phyloP scores from a whole-genome alignment of 495 filamentous ascomycete genomes.

The Neurospora sp. region DNA sequence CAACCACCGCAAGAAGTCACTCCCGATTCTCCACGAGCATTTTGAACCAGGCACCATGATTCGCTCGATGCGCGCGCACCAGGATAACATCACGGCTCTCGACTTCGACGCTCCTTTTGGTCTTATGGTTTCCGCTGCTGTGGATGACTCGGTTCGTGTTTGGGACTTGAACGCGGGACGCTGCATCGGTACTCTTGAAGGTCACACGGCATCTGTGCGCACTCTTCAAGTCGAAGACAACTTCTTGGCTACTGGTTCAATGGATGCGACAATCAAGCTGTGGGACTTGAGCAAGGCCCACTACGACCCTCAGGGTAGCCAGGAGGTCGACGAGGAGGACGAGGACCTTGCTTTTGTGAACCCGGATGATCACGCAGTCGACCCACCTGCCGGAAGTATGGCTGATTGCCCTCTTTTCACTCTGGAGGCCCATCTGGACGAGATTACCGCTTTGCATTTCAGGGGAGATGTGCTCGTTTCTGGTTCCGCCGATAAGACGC shows the following conservation, averaged over 20 bases:
- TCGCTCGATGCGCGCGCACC: constrained; percentile 77
- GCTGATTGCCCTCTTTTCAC: constrained; percentile 80
- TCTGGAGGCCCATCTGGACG: constrained; percentile 81
- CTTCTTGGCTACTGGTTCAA: constrained; percentile 86
- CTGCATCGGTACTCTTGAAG: constrained; percentile 83
- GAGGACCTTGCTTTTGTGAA: constrained; percentile 52
- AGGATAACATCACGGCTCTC: constrained; percentile 77
- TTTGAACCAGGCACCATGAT: constrained; percentile 85
- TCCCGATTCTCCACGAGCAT: constrained; percentile 93
- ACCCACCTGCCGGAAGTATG: constrained; percentile 61
- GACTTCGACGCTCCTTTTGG: constrained; percentile 97
- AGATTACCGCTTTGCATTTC: constrained; percentile 91
- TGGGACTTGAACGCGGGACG: constrained; percentile 93
- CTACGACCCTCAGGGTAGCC: constrained; percentile 51
- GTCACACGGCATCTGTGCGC: constrained; percentile 88
- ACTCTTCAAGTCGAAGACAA: constrained; percentile 93
- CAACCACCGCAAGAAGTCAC: constrained; percentile 61
- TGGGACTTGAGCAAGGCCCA: constrained; percentile 72
- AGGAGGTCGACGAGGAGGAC: constrained; percentile 51
- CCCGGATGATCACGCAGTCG: constrained; percentile 47
- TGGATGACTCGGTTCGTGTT: constrained; percentile 94
- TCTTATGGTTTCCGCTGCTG: constrained; percentile 84
- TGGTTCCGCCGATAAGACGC: constrained; percentile 91
- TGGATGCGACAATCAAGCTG: constrained; percentile 88
- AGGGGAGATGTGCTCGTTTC: constrained; percentile 81